Conservation (phyloP, 1,139 yeast species). For the Saccharomyces hybrid region DNA sequence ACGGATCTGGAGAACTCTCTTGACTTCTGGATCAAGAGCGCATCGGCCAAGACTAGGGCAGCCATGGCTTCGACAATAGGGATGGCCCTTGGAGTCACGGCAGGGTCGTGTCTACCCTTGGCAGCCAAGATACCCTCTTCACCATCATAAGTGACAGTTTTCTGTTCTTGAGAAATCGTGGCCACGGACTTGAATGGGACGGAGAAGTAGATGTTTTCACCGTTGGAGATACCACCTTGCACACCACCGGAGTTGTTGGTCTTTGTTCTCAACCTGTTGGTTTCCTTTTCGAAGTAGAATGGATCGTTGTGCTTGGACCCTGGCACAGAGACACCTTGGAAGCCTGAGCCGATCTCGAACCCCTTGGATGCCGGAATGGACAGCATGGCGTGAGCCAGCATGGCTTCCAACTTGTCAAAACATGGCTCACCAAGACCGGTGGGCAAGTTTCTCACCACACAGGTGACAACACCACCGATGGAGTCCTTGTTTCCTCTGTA, state of each 20-base stretch:
- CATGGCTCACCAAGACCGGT: conserved; percentile 96
- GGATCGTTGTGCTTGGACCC: conserved; percentile 94
- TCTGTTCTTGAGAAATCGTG: conserved; percentile 88
- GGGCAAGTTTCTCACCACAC: conserved; percentile 91
- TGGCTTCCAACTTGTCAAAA: conserved; percentile 91
- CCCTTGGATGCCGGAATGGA: conserved; percentile 98
- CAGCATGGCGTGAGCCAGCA: conserved; percentile 93
- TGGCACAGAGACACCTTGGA: conserved; percentile 78
- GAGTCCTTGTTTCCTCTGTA: conserved; percentile 86
- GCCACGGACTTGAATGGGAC: conserved; percentile 98
- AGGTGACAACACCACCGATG: conserved; percentile 95
- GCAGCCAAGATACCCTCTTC: conserved; percentile 82
- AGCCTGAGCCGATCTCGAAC: conserved; percentile 97
- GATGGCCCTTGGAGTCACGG: conserved; percentile 96
- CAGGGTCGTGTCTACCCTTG: conserved; percentile 97
- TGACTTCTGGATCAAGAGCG: conserved; percentile 74
- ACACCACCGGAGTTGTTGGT: conserved; percentile 96
- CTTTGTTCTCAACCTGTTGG: conserved; percentile 62
- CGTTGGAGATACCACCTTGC: conserved; percentile 96
- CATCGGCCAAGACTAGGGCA: conserved; percentile 84
- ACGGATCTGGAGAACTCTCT: conserved; percentile 44
- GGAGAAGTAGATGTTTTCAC: conserved; percentile 87
- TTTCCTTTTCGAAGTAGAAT: conserved; percentile 51
- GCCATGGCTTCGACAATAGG: conserved; percentile 99
- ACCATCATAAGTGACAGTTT: conserved; percentile 84